Evolutionary conservation across 1,284 basidiomycete genomes (phyloP).

Genomic region (Tilletia caries): DNA sequence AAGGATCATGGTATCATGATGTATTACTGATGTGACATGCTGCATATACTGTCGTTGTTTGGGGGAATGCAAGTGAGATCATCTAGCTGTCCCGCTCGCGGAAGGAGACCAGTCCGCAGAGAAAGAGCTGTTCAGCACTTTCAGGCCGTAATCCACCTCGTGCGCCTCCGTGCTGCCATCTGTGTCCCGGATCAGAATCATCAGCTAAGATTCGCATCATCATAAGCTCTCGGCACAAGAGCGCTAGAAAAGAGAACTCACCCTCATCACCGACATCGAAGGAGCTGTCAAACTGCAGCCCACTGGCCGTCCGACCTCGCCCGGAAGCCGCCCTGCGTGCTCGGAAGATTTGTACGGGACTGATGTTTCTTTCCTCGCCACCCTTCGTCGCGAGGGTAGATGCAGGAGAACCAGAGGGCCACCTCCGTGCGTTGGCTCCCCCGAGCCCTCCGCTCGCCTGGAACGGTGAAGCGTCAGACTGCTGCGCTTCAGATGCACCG

Average conservation of each 20-base stretch:
- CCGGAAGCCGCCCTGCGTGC: constrained; percentile 5
- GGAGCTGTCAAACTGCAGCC: constrained; percentile 8
- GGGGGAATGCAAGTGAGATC: no score
- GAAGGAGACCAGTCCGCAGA: constrained; percentile 6
- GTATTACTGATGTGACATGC: no score
- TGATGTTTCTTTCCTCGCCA: background rate
- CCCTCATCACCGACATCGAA: constrained; percentile 5
- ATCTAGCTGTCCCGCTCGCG: no score
- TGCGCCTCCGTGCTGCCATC: background rate
- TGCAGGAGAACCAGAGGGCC: background rate
- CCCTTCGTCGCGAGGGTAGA: background rate
- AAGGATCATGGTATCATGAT: no score
- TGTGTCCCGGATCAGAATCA: background rate
- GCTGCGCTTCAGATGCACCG: background rate
- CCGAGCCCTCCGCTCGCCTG: background rate
- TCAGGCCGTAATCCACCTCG: constrained; percentile 1
- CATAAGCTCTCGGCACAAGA: background rate
- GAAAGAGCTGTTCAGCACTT: constrained; percentile 7
- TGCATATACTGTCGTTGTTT: no score
- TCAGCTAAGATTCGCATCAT: background rate
- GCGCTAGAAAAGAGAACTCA: background rate
- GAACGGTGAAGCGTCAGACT: background rate
- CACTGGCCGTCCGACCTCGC: background rate
- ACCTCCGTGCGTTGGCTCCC: background rate
- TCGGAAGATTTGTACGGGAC: constrained; percentile 1